These are phyloP conservation scores for Barnettozyma californica DNA, from an alignment of 805 yeast genomes.

Conservation along the genomic window DNA sequence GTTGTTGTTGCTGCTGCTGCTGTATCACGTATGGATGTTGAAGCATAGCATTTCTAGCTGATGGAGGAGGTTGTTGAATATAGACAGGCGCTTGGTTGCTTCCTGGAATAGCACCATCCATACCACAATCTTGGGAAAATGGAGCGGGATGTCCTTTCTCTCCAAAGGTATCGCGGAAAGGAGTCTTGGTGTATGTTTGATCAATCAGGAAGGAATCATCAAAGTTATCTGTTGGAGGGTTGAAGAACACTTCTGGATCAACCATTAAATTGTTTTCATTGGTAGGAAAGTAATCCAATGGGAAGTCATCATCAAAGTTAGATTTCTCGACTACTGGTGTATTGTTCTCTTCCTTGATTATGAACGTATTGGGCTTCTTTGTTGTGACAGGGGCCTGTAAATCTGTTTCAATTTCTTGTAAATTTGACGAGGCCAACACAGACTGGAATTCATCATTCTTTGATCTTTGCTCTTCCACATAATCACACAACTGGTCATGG, in stretches of 20 bases:
- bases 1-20: constrained; percentile 3
- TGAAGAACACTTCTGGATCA: constrained; percentile 31
- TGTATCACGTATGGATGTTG: constrained; percentile 1
- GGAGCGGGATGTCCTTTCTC: neutral
- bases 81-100: constrained; percentile 2
- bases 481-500: constrained; percentile 46
- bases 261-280: constrained; percentile 22
- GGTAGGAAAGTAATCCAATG: constrained; percentile 59
- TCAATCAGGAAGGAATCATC: constrained; percentile 47
- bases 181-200: constrained; percentile 43
- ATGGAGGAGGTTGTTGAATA: neutral
- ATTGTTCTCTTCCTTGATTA: constrained; percentile 21
- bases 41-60: constrained; percentile 1
- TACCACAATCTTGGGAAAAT: neutral
- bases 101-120: constrained; percentile 1
- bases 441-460: constrained; percentile 1
- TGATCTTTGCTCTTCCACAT: constrained; percentile 31
- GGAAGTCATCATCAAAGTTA: constrained; percentile 50
- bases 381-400: neutral
- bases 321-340: constrained; percentile 20
- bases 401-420: constrained; percentile 3
- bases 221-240: constrained; percentile 24
- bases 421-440: neutral
- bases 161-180: constrained; percentile 20
- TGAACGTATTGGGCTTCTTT: constrained; percentile 13